Percentiles rank a stretch among this genome's conserved stretches.
Conservation (phyloP, 2,329 filamentous ascomycete genomes). For the Phoma sp. region DNA sequence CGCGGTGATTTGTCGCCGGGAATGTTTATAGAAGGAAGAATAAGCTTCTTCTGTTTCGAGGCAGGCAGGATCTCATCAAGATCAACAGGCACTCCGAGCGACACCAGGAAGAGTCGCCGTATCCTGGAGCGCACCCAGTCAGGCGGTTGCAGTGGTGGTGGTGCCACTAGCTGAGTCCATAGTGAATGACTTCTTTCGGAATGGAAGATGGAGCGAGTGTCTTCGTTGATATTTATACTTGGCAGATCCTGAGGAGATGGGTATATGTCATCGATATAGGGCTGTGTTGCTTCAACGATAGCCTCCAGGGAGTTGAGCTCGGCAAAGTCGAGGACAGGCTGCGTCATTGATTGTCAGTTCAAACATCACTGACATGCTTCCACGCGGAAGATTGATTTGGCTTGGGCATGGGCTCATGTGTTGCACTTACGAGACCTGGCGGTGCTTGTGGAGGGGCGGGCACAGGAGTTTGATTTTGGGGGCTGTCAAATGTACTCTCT, state of each 20-base stretch:
- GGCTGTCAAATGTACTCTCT: constrained; percentile 49
- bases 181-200: constrained; percentile 87
- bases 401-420: constrained; percentile 37
- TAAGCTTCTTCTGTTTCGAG: constrained; percentile 96
- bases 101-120: constrained; percentile 91
- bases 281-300: constrained; percentile 64
- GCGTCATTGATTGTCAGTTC: constrained; percentile 36
- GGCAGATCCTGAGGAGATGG: constrained; percentile 53
- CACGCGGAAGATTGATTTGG: constrained; percentile 38
- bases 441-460: constrained; percentile 51
- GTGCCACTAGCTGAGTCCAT: constrained; percentile 95
- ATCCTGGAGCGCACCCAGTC: constrained; percentile 98
- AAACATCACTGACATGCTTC: constrained; percentile 30
- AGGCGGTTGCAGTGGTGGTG: constrained; percentile 90
- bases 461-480: constrained; percentile 47
- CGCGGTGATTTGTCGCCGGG: constrained; percentile 46
- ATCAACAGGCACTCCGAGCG: constrained; percentile 92
- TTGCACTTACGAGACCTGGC: constrained; percentile 56
- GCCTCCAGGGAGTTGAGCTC: constrained; percentile 64
- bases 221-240: constrained; percentile 48
- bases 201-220: constrained; percentile 59
- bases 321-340: constrained; percentile 73
- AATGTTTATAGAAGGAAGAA: constrained; percentile 77
- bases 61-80: constrained; percentile 96
- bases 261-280: constrained; percentile 68